A percentile compares a stretch with the other conserved stretches of the same genome.
phyloP scores from a whole-genome alignment of 73 alveolate genomes.

The Tetrahymena borealis region DNA sequence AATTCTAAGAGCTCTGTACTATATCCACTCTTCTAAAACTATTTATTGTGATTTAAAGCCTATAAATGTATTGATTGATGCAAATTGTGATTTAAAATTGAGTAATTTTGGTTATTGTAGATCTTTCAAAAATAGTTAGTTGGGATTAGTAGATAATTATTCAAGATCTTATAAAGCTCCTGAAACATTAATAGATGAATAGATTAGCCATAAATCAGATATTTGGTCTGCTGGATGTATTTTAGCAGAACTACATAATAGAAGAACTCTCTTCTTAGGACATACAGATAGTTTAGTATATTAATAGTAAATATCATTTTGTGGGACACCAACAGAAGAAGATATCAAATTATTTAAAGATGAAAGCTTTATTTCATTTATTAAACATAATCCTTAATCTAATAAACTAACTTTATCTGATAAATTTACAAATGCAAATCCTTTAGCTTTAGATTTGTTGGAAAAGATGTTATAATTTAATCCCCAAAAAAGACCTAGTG shows the following conservation, averaged over 20 bases:
- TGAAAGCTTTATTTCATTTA: conserved; percentile 53
- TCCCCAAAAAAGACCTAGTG: background rate
- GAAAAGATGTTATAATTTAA: conserved; percentile 32
- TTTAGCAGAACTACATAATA: conserved; percentile 67
- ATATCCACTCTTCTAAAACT: background rate
- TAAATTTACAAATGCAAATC: conserved; percentile 31
- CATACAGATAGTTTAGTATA: conserved; percentile 49
- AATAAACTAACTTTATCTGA: background rate
- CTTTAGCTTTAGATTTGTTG: conserved; percentile 31
- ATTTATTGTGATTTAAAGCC: background rate
- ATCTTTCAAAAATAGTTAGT: background rate
- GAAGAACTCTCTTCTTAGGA: conserved; percentile 70
- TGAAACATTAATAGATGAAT: conserved; percentile 61
- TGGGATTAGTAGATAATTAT: background rate
- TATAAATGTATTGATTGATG: background rate
- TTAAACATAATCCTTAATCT: conserved; percentile 28
- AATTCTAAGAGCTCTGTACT: background rate
- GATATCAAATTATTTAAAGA: conserved; percentile 67
- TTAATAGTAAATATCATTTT: conserved; percentile 45
- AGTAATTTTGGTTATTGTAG: background rate
- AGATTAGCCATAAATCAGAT: conserved; percentile 51
- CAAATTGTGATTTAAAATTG: background rate
- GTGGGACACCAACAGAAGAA: conserved; percentile 69
- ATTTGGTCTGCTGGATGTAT: conserved; percentile 73
- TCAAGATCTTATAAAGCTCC: conserved; percentile 74